Base-by-base conservation (phyloP, 129 eudicot species). In the Lactuca sativa region DNA sequence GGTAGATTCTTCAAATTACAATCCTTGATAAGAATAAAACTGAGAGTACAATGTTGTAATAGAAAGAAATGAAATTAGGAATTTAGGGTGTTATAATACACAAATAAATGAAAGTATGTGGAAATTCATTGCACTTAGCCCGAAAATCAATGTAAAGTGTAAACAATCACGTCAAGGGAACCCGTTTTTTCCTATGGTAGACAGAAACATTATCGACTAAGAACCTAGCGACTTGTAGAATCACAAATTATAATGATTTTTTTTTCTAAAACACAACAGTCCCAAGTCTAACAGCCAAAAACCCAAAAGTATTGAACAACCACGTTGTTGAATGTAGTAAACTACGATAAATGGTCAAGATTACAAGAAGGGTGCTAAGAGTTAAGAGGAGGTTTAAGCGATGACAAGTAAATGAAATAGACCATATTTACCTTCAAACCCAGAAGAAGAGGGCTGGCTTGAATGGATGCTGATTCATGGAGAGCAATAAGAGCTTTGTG, bases 391-490 rank as follows among this genome's bases (percentile, higher is more conserved):
- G 12, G 32, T 32, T 59, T 59, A 31, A 59, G 59, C 48, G 36
- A 32, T 14, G 10, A 38, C 2, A 10, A 8, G 16, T 25, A 70
- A 4, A 9, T 10, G 33, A 56, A 57, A 41, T 9, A 31, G 67
- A 43, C 16, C 40, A 12, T 13, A 14, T 66, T 17, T 75, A 87
- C 95, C 80, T 87, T 72, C 40, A 75, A 15, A 17, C 95, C 97
- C 17, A 90, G 95, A 77, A 87, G 62, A 67, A 69, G 56, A 9
- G 97, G 97, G 33, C 51, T 54, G 11, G 85, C 92, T 49, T 72
- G 71, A 77, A 90, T 70, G 43, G 78, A 76, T 48, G 83, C 89
- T 4, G 78, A 71, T 25, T 77, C 69, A 38, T 82, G 76, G 4
- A 87, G 82, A 59, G 68, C 82, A 57, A 71, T 8, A 59, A 74